These are phyloP conservation scores for Phytomonas sp. DNA, from an alignment of 208 protist genomes.

Conservation along the genomic window DNA sequence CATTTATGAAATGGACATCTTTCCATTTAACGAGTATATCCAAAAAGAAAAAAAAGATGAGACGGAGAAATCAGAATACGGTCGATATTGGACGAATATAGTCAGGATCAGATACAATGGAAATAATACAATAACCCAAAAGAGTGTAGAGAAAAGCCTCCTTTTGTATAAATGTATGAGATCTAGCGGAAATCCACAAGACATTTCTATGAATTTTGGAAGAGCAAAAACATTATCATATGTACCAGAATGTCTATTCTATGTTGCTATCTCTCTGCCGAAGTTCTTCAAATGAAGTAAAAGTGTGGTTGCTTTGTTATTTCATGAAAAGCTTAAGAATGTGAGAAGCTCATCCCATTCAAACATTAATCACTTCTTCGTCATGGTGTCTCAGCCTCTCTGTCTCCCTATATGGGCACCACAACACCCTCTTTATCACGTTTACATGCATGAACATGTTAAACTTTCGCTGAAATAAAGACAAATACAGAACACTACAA, in stretches of 20 bases:
- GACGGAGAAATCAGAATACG: not conserved
- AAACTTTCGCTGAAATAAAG: not conserved
- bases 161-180: not conserved
- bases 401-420: not conserved
- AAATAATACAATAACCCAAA: not conserved
- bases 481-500: not conserved
- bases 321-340: not conserved
- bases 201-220: slow-evolving; percentile 1
- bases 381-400: not conserved
- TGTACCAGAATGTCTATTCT: not conserved
- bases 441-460: not conserved
- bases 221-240: not conserved
- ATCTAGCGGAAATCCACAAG: not conserved
- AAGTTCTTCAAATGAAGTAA: not conserved
- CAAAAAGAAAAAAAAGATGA: not conserved
- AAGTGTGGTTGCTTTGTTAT: not conserved
- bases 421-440: not conserved
- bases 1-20: not conserved
- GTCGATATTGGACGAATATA: not conserved
- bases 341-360: not conserved
- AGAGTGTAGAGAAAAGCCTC: not conserved
- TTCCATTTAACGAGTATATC: not conserved
- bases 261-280: not conserved
- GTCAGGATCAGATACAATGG: not conserved
- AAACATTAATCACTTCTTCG: not conserved